These are phyloP conservation scores for Candida oleophila DNA, from an alignment of 805 yeast genomes.

Conservation along the genomic window DNA sequence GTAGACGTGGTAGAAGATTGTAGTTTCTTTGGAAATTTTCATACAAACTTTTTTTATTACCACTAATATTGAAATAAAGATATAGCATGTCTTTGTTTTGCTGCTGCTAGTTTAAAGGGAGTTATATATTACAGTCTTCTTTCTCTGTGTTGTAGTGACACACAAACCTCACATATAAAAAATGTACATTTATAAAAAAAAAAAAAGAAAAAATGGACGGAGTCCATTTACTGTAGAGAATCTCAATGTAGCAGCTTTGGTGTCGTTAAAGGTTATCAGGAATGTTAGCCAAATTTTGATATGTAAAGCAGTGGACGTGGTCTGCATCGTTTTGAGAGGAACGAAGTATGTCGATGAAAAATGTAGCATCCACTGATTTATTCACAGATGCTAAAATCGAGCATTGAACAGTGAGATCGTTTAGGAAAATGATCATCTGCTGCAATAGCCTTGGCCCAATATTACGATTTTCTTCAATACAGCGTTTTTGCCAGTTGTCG, in stretches of 20 bases:
- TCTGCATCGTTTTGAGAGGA: too few relatives aligned
- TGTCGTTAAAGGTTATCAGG: too few relatives aligned
- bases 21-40: slow-evolving; percentile 31
- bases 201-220: not conserved
- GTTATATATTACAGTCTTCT: not conserved
- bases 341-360: too few relatives aligned
- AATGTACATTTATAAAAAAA: slow-evolving; percentile 12
- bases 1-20: slow-evolving; percentile 99
- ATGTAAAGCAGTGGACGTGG: too few relatives aligned
- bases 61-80: not conserved
- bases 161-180: slow-evolving; percentile 9
- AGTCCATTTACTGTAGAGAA: not conserved
- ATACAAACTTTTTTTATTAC: not conserved
- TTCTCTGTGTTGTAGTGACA: not conserved
- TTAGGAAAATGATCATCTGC: too few relatives aligned
- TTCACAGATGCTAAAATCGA: too few relatives aligned
- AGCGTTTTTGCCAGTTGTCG: too few relatives aligned
- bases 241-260: not conserved
- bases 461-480: too few relatives aligned
- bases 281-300: too few relatives aligned
- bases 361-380: too few relatives aligned
- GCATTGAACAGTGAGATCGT: too few relatives aligned
- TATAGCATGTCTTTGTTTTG: not conserved
- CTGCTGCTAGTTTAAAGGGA: not conserved
- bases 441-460: too few relatives aligned